phyloP scores from a whole-genome alignment of 2,329 filamentous ascomycete genomes.

The Cladophialophora bantiana region DNA sequence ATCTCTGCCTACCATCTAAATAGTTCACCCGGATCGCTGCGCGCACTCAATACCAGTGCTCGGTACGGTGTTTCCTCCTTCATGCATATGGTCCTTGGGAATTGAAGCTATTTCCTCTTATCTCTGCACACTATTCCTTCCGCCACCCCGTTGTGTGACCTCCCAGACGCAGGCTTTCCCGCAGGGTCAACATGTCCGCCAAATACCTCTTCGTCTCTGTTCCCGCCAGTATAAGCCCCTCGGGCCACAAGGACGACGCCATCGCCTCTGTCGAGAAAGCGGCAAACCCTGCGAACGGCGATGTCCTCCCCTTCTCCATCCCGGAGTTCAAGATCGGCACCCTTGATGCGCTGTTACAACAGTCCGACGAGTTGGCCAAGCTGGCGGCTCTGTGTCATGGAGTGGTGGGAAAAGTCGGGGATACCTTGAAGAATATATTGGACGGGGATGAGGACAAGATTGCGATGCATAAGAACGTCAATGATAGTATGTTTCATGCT shows the following conservation, averaged over 20 bases:
- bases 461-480: constrained; percentile 87
- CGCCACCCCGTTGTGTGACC: too few species aligned
- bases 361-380: constrained; percentile 93
- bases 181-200: constrained; percentile 27
- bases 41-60: neutral
- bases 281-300: constrained; percentile 76
- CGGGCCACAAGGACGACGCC: constrained; percentile 80
- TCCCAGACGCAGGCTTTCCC: too few species aligned
- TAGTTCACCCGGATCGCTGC: constrained; percentile 19
- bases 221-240: constrained; percentile 83
- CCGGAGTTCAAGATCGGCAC: constrained; percentile 98
- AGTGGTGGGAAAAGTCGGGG: constrained; percentile 86
- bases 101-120: neutral
- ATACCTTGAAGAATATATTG: constrained; percentile 81
- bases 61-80: neutral
- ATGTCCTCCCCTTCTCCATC: constrained; percentile 77
- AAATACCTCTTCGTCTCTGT: constrained; percentile 86
- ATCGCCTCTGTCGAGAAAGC: constrained; percentile 76
- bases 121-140: neutral
- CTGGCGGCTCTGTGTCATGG: constrained; percentile 79
- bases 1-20: constrained; percentile 16
- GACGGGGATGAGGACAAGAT: constrained; percentile 85
- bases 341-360: constrained; percentile 90
- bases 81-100: neutral
- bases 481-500: constrained; percentile 73